Evolutionary conservation across 2,329 filamentous ascomycete genomes (phyloP).

Genomic region (Claviceps pazoutovae): DNA sequence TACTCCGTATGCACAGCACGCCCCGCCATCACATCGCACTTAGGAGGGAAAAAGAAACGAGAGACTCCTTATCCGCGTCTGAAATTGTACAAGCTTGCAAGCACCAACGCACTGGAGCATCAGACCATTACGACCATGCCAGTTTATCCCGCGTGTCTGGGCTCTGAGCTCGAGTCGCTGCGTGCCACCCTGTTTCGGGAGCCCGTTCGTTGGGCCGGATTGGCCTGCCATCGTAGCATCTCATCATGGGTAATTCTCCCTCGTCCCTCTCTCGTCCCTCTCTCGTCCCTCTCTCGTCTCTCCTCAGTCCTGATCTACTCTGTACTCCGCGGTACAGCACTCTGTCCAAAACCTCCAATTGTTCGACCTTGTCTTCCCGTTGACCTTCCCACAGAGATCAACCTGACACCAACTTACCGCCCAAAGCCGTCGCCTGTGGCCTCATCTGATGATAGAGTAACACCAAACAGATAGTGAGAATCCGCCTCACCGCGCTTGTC

Average conservation of each 20-base stretch:
- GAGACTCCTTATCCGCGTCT: background rate
- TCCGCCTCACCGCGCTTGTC: slow-evolving; percentile 5
- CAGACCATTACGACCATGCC: background rate
- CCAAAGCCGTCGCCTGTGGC: background rate
- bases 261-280: background rate
- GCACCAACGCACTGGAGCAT: no score
- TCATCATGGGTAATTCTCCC: background rate
- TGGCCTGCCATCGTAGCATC: background rate
- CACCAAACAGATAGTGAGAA: background rate
- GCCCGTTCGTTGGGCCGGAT: background rate
- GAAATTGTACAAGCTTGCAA: background rate
- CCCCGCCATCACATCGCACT: slow-evolving; percentile 5
- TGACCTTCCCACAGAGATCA: background rate
- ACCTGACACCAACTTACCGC: slow-evolving; percentile 3
- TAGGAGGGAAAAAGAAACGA: slow-evolving; percentile 8
- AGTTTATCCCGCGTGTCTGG: background rate
- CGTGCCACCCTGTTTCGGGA: background rate
- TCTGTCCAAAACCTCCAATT: background rate
- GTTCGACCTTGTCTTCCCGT: background rate
- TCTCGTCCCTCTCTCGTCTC: background rate
- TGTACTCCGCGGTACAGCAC: slow-evolving; percentile 3
- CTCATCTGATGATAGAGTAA: slow-evolving; percentile 1
- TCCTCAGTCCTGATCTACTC: background rate
- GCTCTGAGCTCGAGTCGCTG: background rate
- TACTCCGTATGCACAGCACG: background rate